A percentile compares a stretch with the other conserved stretches of the same genome.
These are phyloP conservation scores for Aspergillus hiratsukae DNA, from an alignment of 2,329 filamentous ascomycete genomes.

Conservation along the genomic window DNA sequence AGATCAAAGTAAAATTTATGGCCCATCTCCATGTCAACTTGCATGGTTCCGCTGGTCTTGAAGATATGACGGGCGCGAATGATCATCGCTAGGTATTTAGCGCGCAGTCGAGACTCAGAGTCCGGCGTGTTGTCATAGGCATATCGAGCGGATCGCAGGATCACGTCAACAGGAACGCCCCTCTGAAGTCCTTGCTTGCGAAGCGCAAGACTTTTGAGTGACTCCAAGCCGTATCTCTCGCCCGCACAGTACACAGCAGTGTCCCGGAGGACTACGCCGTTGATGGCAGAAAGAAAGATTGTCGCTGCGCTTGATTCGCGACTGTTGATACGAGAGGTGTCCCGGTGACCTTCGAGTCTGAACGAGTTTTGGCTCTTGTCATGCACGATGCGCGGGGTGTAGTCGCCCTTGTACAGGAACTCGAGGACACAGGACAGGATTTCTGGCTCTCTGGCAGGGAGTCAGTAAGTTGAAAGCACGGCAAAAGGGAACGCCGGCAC, in stretches of 20 bases:
- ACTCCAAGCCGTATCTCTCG: conserved; percentile 83
- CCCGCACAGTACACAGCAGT: conserved; percentile 93
- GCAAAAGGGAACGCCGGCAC: conserved; percentile 1
- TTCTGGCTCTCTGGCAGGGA: conserved; percentile 68
- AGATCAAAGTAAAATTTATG: conserved; percentile 96
- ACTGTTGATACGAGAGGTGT: conserved; percentile 53
- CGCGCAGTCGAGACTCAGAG: conserved; percentile 84
- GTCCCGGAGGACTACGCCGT: conserved; percentile 78
- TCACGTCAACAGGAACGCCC: conserved; percentile 86
- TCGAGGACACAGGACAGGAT: conserved; percentile 91
- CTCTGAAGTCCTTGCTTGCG: conserved; percentile 92
- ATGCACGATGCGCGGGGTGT: conserved; percentile 83
- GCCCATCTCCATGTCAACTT: conserved; percentile 95
- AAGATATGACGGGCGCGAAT: conserved; percentile 97
- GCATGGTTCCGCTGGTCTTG: conserved; percentile 97
- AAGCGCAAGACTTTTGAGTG: conserved; percentile 85
- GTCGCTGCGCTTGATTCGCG: conserved; percentile 67
- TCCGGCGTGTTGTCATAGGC: conserved; percentile 94
- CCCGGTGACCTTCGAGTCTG: conserved; percentile 73
- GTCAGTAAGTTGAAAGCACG: background rate
- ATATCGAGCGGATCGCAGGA: conserved; percentile 88
- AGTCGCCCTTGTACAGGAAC: conserved; percentile 96
- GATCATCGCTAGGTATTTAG: conserved; percentile 95
- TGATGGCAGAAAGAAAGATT: conserved; percentile 69
- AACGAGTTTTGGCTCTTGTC: conserved; percentile 82